Conservation (phyloP, 2,329 filamentous ascomycete genomes). For the Aspergillus sclerotialis region DNA sequence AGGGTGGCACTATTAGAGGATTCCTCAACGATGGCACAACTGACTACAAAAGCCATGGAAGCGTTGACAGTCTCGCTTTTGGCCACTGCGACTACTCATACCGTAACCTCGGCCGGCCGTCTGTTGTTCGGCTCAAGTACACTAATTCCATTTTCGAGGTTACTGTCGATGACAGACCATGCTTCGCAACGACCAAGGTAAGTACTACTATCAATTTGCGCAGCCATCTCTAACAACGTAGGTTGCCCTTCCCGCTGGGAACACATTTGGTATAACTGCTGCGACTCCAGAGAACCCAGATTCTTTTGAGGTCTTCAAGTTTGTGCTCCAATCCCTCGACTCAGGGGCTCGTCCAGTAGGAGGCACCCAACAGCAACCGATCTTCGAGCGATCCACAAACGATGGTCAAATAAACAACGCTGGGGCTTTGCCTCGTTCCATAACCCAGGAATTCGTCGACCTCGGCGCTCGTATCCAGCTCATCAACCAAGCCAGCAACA, state of each 20-base stretch:
- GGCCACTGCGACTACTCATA: slow-evolving; percentile 88
- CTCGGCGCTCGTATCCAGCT: slow-evolving; percentile 72
- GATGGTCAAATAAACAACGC: slow-evolving; percentile 34
- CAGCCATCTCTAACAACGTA: slow-evolving; percentile 24
- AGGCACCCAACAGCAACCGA: slow-evolving; percentile 14
- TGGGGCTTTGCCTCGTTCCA: slow-evolving; percentile 41
- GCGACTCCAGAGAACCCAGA: slow-evolving; percentile 87
- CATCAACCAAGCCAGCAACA: slow-evolving; percentile 54
- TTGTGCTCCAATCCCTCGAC: slow-evolving; percentile 58
- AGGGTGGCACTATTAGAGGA: slow-evolving; percentile 74
- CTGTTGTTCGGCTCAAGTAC: slow-evolving; percentile 69
- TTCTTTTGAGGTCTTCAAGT: slow-evolving; percentile 88
- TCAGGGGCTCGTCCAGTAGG: slow-evolving; percentile 9
- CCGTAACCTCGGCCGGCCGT: slow-evolving; percentile 82
- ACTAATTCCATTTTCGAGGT: slow-evolving; percentile 63
- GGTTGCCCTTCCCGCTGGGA: slow-evolving; percentile 69
- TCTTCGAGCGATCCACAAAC: slow-evolving; percentile 16
- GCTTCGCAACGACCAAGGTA: slow-evolving; percentile 71
- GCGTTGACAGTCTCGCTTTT: slow-evolving; percentile 80
- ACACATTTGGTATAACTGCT: slow-evolving; percentile 80
- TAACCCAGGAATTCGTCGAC: slow-evolving; percentile 64
- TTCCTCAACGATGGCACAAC: slow-evolving; percentile 88
- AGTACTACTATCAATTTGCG: slow-evolving; percentile 2
- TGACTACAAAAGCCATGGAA: slow-evolving; percentile 69
- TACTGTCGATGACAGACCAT: slow-evolving; percentile 68